phyloP scores from a whole-genome alignment of 768 basidiomycete genomes.

The Tylopilus balloui region DNA sequence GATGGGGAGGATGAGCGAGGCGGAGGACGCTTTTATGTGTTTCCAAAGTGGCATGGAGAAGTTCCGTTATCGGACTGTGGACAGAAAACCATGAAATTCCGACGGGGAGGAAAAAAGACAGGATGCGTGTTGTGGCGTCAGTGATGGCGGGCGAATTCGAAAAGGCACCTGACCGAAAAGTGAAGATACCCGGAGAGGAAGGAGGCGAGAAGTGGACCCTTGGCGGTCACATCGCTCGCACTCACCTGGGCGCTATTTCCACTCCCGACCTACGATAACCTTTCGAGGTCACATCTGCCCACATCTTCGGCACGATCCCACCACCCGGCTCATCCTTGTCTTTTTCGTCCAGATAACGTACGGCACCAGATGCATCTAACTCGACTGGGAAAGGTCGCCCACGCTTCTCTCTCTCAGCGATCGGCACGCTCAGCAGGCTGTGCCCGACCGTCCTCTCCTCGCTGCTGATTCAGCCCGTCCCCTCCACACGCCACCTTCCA shows the following conservation, averaged over 20 bases:
- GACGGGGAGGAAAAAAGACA: constrained; percentile 22
- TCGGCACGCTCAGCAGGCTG: constrained; percentile 30
- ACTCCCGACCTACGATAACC: constrained; percentile 29
- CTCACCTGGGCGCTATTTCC: constrained; percentile 26
- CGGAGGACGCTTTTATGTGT: constrained; percentile 25
- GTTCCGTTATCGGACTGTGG: constrained; percentile 37
- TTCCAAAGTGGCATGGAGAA: constrained; percentile 25
- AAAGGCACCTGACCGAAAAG: constrained; percentile 29
- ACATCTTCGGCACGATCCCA: constrained; percentile 16
- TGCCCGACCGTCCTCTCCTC: constrained; percentile 13
- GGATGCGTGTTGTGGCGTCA: constrained; percentile 38
- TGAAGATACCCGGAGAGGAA: constrained; percentile 22
- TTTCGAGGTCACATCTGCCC: constrained; percentile 30
- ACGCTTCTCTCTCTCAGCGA: constrained; percentile 26
- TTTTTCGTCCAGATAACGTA: constrained; percentile 28
- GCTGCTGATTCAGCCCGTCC: constrained; percentile 25
- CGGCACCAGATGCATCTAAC: constrained; percentile 30
- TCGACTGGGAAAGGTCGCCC: constrained; percentile 29
- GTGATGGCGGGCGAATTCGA: constrained; percentile 34
- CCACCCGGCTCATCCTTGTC: constrained; percentile 12
- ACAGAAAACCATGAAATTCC: constrained; percentile 31
- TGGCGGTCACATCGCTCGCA: constrained; percentile 33
- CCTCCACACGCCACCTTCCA: constrained; percentile 3
- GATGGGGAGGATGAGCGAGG: background rate
- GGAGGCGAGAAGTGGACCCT: constrained; percentile 16